These are phyloP conservation scores for Acanthamoeba healyi DNA, from an alignment of 208 protist genomes.

Conservation along the genomic window DNA sequence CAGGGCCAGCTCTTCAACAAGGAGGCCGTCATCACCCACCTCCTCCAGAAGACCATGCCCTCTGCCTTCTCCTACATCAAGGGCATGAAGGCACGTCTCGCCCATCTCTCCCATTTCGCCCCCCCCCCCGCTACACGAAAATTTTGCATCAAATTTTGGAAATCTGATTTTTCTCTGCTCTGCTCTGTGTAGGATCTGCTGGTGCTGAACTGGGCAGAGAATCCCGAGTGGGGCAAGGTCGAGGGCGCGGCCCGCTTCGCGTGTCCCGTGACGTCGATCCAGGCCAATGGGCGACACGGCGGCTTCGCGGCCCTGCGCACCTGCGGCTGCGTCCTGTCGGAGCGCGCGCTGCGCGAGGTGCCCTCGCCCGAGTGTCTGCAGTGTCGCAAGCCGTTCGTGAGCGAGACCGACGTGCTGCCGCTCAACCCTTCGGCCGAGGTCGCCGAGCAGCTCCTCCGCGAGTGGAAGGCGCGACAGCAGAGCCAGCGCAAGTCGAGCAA, in stretches of 20 bases:
- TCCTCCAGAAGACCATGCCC: conserved; percentile 57
- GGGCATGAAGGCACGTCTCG: conserved; percentile 48
- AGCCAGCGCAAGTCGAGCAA: neutral
- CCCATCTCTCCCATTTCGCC: neutral
- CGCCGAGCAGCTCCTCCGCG: conserved; percentile 26
- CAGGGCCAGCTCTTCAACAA: conserved; percentile 71
- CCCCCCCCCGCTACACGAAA: too few relatives aligned
- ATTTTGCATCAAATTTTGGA: neutral
- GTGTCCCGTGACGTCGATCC: conserved; percentile 42
- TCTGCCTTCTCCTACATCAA: conserved; percentile 57
- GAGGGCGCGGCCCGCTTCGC: conserved; percentile 31
- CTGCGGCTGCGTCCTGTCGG: conserved; percentile 63
- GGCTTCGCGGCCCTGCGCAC: conserved; percentile 30
- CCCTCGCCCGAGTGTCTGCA: conserved; percentile 51
- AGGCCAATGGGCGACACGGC: conserved; percentile 30
- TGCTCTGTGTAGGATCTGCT: neutral
- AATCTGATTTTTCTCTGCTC: neutral
- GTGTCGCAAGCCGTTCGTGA: conserved; percentile 8
- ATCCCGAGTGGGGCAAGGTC: neutral
- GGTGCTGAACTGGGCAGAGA: neutral
- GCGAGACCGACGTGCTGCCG: conserved; percentile 61
- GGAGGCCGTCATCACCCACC: conserved; percentile 53
- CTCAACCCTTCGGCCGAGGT: conserved; percentile 30
- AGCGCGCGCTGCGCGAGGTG: conserved; percentile 58
- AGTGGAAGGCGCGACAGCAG: conserved; percentile 1